Percentiles rank a stretch among this genome's conserved stretches.
phyloP scores from a whole-genome alignment of 2,329 filamentous ascomycete species.

The Talaromyces amestolkiae region DNA sequence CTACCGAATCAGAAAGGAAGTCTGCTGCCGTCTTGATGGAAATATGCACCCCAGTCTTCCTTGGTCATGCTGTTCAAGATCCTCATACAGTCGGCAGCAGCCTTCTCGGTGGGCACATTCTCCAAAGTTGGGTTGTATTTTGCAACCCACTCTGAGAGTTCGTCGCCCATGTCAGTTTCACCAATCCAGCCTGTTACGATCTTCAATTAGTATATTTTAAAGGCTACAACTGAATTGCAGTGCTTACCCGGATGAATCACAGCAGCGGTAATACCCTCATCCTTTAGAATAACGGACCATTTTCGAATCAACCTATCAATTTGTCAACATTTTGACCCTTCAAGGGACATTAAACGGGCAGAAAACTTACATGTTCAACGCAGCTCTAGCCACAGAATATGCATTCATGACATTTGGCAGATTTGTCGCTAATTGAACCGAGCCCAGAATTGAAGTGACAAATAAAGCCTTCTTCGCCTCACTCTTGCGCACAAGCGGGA shows the following conservation, averaged over 20 bases:
- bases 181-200: neutral
- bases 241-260: conserved; percentile 8
- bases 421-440: conserved; percentile 30
- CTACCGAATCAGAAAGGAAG: neutral
- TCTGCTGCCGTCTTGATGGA: neutral
- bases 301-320: conserved; percentile 8
- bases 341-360: neutral
- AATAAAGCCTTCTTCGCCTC: conserved; percentile 44
- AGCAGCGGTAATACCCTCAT: conserved; percentile 9
- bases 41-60: conserved; percentile 9
- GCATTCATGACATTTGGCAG: conserved; percentile 1
- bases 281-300: conserved; percentile 7
- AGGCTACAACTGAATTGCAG: neutral
- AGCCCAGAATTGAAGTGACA: conserved; percentile 44
- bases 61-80: neutral
- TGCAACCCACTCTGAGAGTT: conserved; percentile 3
- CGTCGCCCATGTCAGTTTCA: conserved; percentile 2
- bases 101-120: neutral
- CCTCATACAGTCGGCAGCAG: neutral
- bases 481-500: conserved; percentile 36
- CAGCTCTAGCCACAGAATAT: conserved; percentile 12
- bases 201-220: neutral
- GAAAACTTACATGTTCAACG: conserved; percentile 6
- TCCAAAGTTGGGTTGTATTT: conserved; percentile 11
- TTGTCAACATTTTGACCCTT: neutral